These are phyloP conservation scores for Avena eriantha DNA, from an alignment of 176 grass and related monocot genomes.

Conservation along the genomic window DNA sequence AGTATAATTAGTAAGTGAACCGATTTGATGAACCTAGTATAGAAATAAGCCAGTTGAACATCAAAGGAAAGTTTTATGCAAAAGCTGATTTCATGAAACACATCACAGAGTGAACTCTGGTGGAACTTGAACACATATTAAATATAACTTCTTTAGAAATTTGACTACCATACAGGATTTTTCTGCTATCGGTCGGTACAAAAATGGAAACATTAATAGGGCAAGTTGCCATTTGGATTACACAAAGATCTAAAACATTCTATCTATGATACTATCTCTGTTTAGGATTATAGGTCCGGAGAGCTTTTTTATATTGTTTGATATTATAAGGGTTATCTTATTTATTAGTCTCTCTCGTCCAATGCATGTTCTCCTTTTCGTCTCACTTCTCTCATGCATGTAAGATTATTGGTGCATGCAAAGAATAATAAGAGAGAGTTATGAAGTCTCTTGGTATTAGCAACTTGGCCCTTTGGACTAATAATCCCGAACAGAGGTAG, in stretches of 20 bases:
- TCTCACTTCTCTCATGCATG: too few species aligned
- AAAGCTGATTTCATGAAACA: neutral
- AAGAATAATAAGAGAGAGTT: too few species aligned
- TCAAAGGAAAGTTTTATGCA: neutral
- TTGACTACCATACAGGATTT: slow-evolving; percentile 37
- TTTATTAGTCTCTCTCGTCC: too few species aligned
- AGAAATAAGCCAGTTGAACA: neutral
- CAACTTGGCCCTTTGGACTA: too few species aligned
- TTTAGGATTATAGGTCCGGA: too few species aligned
- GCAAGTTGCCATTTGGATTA: slow-evolving; percentile 6
- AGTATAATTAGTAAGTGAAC: neutral
- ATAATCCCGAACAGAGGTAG: too few species aligned
- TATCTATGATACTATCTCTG: neutral
- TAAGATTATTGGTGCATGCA: too few species aligned
- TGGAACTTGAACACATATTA: too few species aligned
- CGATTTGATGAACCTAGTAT: neutral
- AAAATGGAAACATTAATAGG: neutral
- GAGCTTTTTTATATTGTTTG: too few species aligned
- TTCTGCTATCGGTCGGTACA: slow-evolving; percentile 9
- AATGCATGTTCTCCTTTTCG: too few species aligned
- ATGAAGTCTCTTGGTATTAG: too few species aligned
- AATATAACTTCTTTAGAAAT: slow-evolving; percentile 37
- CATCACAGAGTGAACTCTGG: neutral
- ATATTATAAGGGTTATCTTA: too few species aligned
- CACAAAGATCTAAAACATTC: slow-evolving; percentile 35